A percentile compares a stretch with the other conserved stretches of the same genome.
Conservation (phyloP, 2,329 filamentous ascomycete species). For the Apiospora kogelbergensis region DNA sequence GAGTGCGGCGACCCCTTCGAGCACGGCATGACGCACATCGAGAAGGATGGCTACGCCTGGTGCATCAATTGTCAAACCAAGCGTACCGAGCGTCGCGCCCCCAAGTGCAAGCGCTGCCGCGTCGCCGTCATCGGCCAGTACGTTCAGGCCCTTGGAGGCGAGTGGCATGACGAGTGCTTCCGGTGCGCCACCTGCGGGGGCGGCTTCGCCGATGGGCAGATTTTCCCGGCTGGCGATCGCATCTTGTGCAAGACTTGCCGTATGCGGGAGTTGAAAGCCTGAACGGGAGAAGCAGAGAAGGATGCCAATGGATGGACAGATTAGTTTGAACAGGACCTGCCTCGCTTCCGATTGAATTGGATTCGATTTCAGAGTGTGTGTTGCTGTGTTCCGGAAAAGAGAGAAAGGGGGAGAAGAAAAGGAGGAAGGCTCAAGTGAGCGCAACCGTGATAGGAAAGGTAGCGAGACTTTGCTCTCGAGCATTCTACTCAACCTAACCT, state of each 20-base stretch:
- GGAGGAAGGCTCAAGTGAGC: not conserved
- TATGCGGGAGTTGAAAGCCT: slow-evolving; percentile 58
- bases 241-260: slow-evolving; percentile 64
- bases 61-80: slow-evolving; percentile 91
- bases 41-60: slow-evolving; percentile 98
- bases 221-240: slow-evolving; percentile 59
- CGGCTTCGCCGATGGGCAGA: slow-evolving; percentile 64
- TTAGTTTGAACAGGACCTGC: not conserved
- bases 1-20: slow-evolving; percentile 97
- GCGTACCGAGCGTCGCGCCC: slow-evolving; percentile 81
- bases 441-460: not conserved
- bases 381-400: too few relatives aligned
- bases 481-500: not conserved
- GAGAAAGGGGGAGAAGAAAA: not conserved
- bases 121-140: slow-evolving; percentile 87
- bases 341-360: not conserved
- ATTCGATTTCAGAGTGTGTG: not conserved
- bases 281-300: slow-evolving; percentile 7
- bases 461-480: not conserved
- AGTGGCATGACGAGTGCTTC: slow-evolving; percentile 95
- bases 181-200: slow-evolving; percentile 66
- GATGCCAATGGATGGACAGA: not conserved
- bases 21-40: slow-evolving; percentile 69
- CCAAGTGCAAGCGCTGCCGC: slow-evolving; percentile 84
- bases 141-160: slow-evolving; percentile 80